Evolutionary conservation across 192 early-diverging fungal species (phyloP).

Genomic region (Coemansia sp.): DNA sequence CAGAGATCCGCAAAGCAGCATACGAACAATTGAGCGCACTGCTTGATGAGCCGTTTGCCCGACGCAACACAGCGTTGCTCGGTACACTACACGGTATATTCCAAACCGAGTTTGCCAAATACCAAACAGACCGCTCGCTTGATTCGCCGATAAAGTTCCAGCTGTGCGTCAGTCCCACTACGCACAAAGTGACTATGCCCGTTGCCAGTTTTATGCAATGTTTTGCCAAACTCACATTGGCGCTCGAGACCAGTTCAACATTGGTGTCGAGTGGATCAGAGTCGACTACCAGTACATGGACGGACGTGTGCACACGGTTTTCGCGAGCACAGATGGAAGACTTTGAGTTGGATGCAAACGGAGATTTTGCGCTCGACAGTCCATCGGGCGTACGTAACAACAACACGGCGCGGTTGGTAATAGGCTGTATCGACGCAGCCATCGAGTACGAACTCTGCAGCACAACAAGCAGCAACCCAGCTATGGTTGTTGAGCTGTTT

Average conservation of each 20-base stretch:
- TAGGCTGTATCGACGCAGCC: constrained; percentile 61
- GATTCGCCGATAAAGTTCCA: constrained; percentile 26
- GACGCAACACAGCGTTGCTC: constrained; percentile 13
- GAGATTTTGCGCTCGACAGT: constrained; percentile 60
- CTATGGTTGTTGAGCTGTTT: constrained; percentile 28
- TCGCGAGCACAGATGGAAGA: constrained; percentile 62
- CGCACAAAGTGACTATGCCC: constrained; percentile 29
- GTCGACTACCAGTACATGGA: neutral
- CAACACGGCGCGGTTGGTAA: constrained; percentile 52
- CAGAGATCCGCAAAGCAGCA: constrained; percentile 56
- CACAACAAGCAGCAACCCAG: constrained; percentile 1
- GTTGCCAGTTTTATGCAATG: constrained; percentile 30
- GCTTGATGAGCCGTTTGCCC: constrained; percentile 30
- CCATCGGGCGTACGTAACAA: constrained; percentile 59
- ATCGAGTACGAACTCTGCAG: constrained; percentile 38
- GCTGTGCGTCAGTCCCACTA: constrained; percentile 27
- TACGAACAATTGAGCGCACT: constrained; percentile 60
- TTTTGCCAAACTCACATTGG: constrained; percentile 22
- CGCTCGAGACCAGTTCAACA: neutral
- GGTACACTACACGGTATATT: constrained; percentile 25
- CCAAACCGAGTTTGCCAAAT: constrained; percentile 50
- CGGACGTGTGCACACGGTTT: constrained; percentile 47
- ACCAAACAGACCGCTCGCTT: constrained; percentile 24
- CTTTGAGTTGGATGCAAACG: constrained; percentile 62
- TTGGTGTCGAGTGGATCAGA: neutral